A percentile compares a stretch with the other conserved stretches of the same genome.
These are phyloP conservation scores for Solanum chaucha DNA, from an alignment of 257 asterid genomes.

Conservation along the genomic window DNA sequence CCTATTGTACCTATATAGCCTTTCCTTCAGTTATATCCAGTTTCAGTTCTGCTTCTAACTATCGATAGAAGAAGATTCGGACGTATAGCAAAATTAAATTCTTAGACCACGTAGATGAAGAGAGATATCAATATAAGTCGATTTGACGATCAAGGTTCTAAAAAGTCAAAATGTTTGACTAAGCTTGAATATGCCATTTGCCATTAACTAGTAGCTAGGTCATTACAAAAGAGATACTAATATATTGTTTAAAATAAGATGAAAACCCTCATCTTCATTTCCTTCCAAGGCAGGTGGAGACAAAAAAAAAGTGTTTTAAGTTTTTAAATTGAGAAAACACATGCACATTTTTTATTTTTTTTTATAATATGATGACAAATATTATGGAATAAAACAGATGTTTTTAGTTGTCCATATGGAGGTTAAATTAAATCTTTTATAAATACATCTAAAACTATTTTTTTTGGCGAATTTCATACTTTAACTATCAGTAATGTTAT, in stretches of 20 bases:
- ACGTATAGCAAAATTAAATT: too few relatives aligned
- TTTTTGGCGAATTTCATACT: too few relatives aligned
- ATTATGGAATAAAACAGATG: background rate
- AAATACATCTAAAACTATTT: too few relatives aligned
- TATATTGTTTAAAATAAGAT: background rate
- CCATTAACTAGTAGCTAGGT: background rate
- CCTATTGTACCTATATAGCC: too few relatives aligned
- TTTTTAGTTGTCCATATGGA: background rate
- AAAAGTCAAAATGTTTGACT: background rate
- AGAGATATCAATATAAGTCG: background rate
- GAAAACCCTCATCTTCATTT: background rate
- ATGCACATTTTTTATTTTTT: background rate
- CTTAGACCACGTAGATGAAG: too few relatives aligned
- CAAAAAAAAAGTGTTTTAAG: background rate
- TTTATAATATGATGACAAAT: background rate
- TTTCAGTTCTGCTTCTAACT: background rate
- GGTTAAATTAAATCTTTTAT: background rate
- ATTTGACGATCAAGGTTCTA: too few relatives aligned
- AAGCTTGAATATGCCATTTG: background rate
- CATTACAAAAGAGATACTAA: background rate
- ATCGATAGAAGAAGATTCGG: accelerated
- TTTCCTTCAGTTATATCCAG: too few relatives aligned
- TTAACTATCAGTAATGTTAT: background rate
- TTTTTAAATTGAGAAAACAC: background rate
- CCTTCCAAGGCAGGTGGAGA: background rate